Evolutionary conservation across 352 stramenopile species (phyloP), one percentile per base, ranked within the genome.

Genomic region (Phytophthora hybrid): DNA sequence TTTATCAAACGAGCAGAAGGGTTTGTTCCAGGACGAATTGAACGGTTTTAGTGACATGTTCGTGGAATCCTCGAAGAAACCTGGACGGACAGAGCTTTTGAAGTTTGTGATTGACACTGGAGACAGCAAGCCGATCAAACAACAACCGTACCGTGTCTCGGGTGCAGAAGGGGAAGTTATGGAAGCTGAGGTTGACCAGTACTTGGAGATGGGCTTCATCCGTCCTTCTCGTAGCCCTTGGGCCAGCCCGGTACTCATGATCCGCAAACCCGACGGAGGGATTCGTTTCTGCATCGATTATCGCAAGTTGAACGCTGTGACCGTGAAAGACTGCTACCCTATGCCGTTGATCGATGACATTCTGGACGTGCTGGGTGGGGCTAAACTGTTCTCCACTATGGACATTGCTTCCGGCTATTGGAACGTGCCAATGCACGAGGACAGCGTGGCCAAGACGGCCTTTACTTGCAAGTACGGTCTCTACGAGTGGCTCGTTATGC

Each of bases 271-370:
- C 3, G 26, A 31, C 4, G 63, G 54, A 26, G 63, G 63, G 6
- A 59, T 70, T 19, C 63, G 44, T 1, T 64, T 71, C 21, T 65
- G 64, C 13, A 71, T 71, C 31, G 64, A 71, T 31, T 71, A 71
- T 11, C 29, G 56, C 2, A 19, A 19, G 14, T 16, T 71, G 19
- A 71, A 71, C 34, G 29, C 64, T 2, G 21, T 71, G 6, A 71
- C 55, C 4, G 26, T 64, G 3, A 59, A 64, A 7, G 64, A 65
- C 21, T 65, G 64, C 13, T 65, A 65, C 18, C 31, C 55, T 0
- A 64, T 65, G 47, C 46, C 64, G 1, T 49, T 71, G 14, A 65
- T 71, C n/a, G 55, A 71, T 31, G 64, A 71, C 26, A 71, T 71
- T 14, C 34, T 60, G 1, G 56, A 65, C 10, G 64, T 71, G 4